Evolutionary conservation across 2,329 filamentous ascomycete genomes (phyloP), one percentile per base, ranked within the genome.

Genomic region (Hortaea werneckii): DNA sequence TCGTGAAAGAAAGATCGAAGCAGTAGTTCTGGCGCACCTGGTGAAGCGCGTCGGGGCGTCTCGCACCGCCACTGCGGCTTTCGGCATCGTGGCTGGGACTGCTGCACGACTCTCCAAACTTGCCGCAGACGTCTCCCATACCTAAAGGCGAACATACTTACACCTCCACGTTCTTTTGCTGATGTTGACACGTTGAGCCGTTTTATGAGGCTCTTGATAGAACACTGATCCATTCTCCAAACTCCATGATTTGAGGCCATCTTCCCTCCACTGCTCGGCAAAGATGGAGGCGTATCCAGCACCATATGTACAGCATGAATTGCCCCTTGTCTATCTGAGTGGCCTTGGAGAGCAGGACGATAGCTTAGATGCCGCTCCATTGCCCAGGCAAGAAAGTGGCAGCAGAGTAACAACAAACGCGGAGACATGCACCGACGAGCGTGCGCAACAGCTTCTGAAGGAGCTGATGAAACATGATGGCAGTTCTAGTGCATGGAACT

Each of bases 251-350:
- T 20, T 20, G 20, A 20, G 20, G 20, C 20, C 20, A 20, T 20
- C 20, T 20, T 20, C 20, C 20, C 20, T 20, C 20, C 20, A 20
- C 20, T 20, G 20, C 32, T 9, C 32, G 32, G 35, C 29, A 20
- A 29, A 43, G 11, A 92, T 92, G 86, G 84, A 92, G 66, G 85
- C 78, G 58, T 90, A 87, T 67, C 84, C 85, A 45, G 65, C 70
- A 48, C 83, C 83, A 66, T 94, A 89, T 70, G 74, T 94, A 65
- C 79, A 82, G 63, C 88, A 92, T 68, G 94, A 92, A 67, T 76
- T 94, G 58, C 90, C 90, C 32, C 76, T 95, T 47, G 69, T 96
- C 50, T 72, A 94, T 40, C 77, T 94, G 30, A 87, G 87, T 34
- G 92, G 90, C 9, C 75, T 95, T 30, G 74, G 67, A 60, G 68